Evolutionary conservation across 2,329 filamentous ascomycete species (phyloP).

Genomic region (Trichoderma sp.): DNA sequence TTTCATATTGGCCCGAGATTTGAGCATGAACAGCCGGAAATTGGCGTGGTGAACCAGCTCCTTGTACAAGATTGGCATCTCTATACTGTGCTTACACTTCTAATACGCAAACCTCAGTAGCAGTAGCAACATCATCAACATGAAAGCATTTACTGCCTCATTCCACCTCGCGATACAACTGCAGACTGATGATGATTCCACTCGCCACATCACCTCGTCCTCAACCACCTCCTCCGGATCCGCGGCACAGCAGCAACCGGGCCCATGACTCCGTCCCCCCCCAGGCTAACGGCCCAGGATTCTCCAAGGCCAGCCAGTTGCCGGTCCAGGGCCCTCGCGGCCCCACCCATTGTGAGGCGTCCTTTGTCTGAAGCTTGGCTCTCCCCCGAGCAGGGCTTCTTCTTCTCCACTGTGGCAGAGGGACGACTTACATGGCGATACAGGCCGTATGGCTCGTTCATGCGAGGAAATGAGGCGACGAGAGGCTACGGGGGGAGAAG

Average conservation of each 20-base stretch:
- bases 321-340: slow-evolving; percentile 3
- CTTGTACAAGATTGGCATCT: too few species aligned
- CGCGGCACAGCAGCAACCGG: background rate
- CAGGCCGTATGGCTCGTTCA: background rate
- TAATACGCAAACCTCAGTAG: too few species aligned
- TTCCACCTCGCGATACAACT: too few species aligned
- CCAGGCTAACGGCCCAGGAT: background rate
- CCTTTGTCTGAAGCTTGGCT: slow-evolving; percentile 27
- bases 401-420: background rate
- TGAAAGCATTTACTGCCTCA: too few species aligned
- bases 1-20: slow-evolving; percentile 7
- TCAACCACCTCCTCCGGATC: slow-evolving; percentile 10
- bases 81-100: too few species aligned
- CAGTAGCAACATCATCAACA: too few species aligned
- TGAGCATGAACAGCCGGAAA: slow-evolving; percentile 21
- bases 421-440: background rate
- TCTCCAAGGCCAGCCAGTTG: slow-evolving; percentile 17
- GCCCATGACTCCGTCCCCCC: background rate
- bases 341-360: slow-evolving; percentile 27
- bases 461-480: slow-evolving; percentile 6
- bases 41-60: background rate
- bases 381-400: background rate
- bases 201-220: too few species aligned
- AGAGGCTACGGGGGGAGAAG: background rate
- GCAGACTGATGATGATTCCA: too few species aligned